These are phyloP conservation scores for Vitis riparia DNA, from an alignment of 164 flowering plant genomes.

Conservation along the genomic window DNA sequence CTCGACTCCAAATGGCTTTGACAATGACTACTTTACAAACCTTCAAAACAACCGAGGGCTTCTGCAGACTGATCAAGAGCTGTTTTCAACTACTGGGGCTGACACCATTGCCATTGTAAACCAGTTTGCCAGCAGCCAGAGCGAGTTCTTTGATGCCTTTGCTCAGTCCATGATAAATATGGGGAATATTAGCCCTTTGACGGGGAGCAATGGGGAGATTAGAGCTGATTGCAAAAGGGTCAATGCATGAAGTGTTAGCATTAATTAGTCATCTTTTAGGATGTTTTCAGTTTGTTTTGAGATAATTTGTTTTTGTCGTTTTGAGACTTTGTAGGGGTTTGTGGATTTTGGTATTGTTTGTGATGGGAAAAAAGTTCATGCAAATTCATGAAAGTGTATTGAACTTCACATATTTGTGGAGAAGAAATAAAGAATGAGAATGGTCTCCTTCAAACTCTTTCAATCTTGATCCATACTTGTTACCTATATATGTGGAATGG, in stretches of 20 bases:
- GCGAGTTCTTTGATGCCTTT: constrained; percentile 36
- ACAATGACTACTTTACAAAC: constrained; percentile 46
- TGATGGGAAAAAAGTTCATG: too few species aligned
- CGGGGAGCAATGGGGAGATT: constrained; percentile 23
- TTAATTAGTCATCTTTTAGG: too few species aligned
- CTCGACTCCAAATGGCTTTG: constrained; percentile 31
- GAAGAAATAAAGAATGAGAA: too few species aligned
- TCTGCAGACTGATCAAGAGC: constrained; percentile 41
- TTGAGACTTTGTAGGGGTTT: too few species aligned
- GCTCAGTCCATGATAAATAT: constrained; percentile 47
- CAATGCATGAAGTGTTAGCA: background rate
- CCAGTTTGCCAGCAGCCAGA: constrained; percentile 26
- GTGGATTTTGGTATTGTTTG: too few species aligned
- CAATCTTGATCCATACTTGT: too few species aligned
- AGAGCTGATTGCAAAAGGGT: constrained; percentile 14
- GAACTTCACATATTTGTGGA: too few species aligned
- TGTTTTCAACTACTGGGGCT: constrained; percentile 35
- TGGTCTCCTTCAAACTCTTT: too few species aligned
- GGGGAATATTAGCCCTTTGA: constrained; percentile 27
- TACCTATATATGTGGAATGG: too few species aligned
- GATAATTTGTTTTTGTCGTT: too few species aligned
- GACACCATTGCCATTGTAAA: constrained; percentile 28
- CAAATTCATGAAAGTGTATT: too few species aligned
- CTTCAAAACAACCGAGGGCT: constrained; percentile 40
- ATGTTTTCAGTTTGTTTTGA: too few species aligned